Conservation (phyloP, 192 early-diverging fungal genomes). For the Helicostylum pulchrum region DNA sequence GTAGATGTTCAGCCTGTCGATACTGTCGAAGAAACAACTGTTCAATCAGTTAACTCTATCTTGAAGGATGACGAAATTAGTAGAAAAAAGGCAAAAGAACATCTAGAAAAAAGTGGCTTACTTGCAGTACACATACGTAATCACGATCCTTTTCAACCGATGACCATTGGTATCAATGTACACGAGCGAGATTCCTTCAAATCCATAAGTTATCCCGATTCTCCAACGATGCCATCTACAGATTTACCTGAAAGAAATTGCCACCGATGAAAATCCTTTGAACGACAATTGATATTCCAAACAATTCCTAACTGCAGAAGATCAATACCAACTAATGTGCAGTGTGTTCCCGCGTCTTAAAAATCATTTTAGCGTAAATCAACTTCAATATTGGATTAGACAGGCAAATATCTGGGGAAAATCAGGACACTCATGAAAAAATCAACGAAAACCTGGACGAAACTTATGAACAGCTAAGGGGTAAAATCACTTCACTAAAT, state of each 20-base stretch:
- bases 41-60: too few species aligned
- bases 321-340: constrained; percentile 11
- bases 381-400: constrained; percentile 14
- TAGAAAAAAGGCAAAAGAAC: constrained; percentile 17
- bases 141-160: constrained; percentile 5
- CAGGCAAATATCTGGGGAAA: constrained; percentile 11
- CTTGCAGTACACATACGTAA: constrained; percentile 14
- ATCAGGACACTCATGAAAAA: constrained; percentile 1
- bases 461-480: constrained; percentile 9
- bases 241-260: constrained; percentile 4
- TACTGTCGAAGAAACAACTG: too few species aligned
- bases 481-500: constrained; percentile 13
- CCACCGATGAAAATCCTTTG: constrained; percentile 10
- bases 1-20: too few species aligned
- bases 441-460: constrained; percentile 6
- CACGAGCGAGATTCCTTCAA: constrained; percentile 6
- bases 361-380: background rate
- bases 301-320: constrained; percentile 8
- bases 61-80: too few species aligned
- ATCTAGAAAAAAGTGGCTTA: constrained; percentile 19
- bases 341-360: constrained; percentile 5
- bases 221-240: constrained; percentile 5
- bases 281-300: constrained; percentile 11
- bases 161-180: constrained; percentile 15
- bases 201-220: constrained; percentile 7